Conservation (phyloP, 1,139 yeast species). For the Hyphopichia pseudoburtonii region DNA sequence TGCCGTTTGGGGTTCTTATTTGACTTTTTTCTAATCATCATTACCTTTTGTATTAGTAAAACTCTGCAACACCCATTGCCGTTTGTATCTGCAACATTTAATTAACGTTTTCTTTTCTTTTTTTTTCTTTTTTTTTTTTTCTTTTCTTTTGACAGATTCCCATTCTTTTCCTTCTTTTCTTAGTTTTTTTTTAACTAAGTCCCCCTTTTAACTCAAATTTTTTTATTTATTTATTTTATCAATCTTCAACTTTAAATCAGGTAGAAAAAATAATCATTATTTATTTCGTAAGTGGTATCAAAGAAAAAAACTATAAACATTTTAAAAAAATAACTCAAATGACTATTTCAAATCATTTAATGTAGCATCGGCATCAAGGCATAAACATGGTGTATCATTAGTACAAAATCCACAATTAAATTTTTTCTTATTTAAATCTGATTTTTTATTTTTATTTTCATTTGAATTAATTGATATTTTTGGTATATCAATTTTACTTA, state of each 20-base stretch:
- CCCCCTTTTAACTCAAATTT: too few species aligned
- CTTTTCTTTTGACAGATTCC: not conserved
- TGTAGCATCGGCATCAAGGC: slow-evolving; percentile 31
- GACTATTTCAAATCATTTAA: slow-evolving; percentile 2
- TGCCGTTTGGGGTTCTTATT: slow-evolving; percentile 61
- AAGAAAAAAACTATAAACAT: too few species aligned
- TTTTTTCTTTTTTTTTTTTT: too few species aligned
- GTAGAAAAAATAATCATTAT: too few species aligned
- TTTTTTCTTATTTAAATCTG: slow-evolving; percentile 8
- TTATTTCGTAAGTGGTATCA: too few species aligned
- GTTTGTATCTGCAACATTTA: too few species aligned
- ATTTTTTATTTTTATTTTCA: not conserved
- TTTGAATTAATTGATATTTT: not conserved
- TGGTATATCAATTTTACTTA: not conserved
- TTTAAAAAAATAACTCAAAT: slow-evolving; percentile 19
- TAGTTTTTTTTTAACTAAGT: too few species aligned
- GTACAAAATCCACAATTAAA: slow-evolving; percentile 44
- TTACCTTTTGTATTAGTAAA: not conserved
- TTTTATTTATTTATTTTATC: too few species aligned
- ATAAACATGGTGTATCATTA: slow-evolving; percentile 41
- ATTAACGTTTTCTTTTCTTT: too few species aligned
- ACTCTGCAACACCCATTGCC: too few species aligned
- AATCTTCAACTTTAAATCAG: too few species aligned
- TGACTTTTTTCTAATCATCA: slow-evolving; percentile 45
- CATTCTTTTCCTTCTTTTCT: not conserved